Base-by-base conservation (phyloP, 192 early-diverging fungal genomes). In the Phlyctochytrium bullatum region DNA sequence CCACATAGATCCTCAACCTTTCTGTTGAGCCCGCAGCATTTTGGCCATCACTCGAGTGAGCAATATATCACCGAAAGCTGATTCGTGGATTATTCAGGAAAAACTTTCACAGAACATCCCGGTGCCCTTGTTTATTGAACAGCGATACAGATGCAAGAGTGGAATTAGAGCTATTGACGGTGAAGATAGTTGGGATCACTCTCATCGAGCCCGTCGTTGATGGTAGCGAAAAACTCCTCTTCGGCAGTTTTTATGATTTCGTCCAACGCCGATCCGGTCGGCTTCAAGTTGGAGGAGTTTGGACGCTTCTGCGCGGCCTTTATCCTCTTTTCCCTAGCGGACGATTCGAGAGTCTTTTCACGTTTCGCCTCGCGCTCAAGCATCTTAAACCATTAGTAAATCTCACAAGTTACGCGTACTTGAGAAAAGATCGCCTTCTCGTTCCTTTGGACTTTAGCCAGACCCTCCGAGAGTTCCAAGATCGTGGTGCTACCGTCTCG, bases 301-400 rank as follows among this genome's bases (percentile, higher is more conserved):
- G 81, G 77, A 54, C 83, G 63, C 60, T 85, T 81, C 65, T 87
- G 83, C 3, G 73, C 70, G 10, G 83, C 82, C 62, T 87, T 87
- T 40, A 87, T 70, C 33, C 85, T 61, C 74, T 83, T 86, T 65
- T 87, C 85, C 29, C 83, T 53, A 3, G 80, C 81, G 17, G 79
- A 51, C 16, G 72, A 58, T 69, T 87, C 85, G 28, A 87, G 72
- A 3, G 83, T 86, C 62, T 87, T 87, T 72, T 87, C 85, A 23
- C 85, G 66, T 66, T 87, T 87, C 32, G 75, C 75, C 66, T 87
- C 85, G 33, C 85, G 64, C 66, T 87, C 85, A 30, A 87, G 72
- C 85, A 87, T 87, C 81, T 86, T 34, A 3, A 30, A 57, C 10
- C 23, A 34, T 34, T 32, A 24, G 10, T 14, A 17, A 64, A 50